Conservation (phyloP, 1,284 basidiomycete species). For the Mycena citricolor region DNA sequence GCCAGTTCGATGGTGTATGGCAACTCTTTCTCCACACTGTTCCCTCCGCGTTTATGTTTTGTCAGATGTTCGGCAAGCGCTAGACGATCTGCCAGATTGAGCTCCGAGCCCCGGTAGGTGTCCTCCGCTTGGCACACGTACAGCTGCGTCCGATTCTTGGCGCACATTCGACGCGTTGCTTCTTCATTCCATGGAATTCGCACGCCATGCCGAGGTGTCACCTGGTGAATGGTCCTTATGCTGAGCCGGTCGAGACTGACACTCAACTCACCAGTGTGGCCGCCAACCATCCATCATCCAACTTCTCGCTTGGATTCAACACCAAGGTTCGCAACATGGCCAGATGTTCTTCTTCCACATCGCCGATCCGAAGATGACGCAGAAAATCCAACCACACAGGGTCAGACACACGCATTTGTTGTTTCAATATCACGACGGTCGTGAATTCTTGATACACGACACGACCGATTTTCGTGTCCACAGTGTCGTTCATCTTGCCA, state of each 20-base stretch:
- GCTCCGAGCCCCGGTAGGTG: conserved; percentile 1
- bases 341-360: conserved; percentile 29
- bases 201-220: conserved; percentile 11
- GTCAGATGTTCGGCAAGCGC: too few species aligned
- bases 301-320: conserved; percentile 17
- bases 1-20: conserved; percentile 19
- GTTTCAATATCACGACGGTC: conserved; percentile 34
- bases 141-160: neutral
- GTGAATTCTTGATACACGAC: conserved; percentile 36
- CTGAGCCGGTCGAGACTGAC: too few species aligned
- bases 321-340: conserved; percentile 30
- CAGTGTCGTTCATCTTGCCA: conserved; percentile 7
- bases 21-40: conserved; percentile 23
- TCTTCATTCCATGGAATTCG: conserved; percentile 8
- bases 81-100: conserved; percentile 1
- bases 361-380: conserved; percentile 29
- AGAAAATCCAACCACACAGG: conserved; percentile 37
- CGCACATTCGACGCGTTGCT: conserved; percentile 2
- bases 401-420: conserved; percentile 38
- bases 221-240: too few species aligned
- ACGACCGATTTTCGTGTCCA: conserved; percentile 25
- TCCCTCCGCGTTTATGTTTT: too few species aligned
- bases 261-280: conserved; percentile 30
- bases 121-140: conserved; percentile 6
- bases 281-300: conserved; percentile 21